Conservation (phyloP, 169 alveolate species). For the Cryptosporidium sp. region DNA sequence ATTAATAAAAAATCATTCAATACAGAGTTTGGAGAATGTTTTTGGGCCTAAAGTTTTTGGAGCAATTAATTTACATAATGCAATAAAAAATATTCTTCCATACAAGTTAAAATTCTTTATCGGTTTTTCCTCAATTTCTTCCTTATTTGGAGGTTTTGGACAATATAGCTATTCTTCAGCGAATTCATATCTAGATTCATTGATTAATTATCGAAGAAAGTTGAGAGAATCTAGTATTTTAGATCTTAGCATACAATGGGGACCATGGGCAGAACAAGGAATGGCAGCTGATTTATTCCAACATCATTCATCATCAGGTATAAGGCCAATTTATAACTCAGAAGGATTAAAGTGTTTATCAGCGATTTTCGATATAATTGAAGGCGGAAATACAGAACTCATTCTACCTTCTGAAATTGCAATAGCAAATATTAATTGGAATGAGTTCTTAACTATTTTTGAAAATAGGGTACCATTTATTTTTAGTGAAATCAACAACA, state of each 20-base stretch:
- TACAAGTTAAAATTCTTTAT: constrained; percentile 77
- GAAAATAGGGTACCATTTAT: constrained; percentile 26
- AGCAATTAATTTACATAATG: constrained; percentile 82
- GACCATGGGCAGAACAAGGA: constrained; percentile 75
- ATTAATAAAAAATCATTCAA: constrained; percentile 76
- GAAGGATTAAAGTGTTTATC: constrained; percentile 30
- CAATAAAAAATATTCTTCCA: constrained; percentile 69
- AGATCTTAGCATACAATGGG: constrained; percentile 71
- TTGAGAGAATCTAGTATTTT: neutral
- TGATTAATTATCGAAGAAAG: constrained; percentile 78
- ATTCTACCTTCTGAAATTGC: constrained; percentile 39
- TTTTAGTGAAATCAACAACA: constrained; percentile 5
- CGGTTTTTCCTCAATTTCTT: constrained; percentile 81
- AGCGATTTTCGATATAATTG: constrained; percentile 21
- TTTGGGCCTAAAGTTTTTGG: constrained; percentile 81
- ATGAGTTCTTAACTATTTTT: constrained; percentile 22
- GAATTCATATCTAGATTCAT: constrained; percentile 81
- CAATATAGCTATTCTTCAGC: constrained; percentile 84
- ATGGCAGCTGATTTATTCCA: constrained; percentile 47
- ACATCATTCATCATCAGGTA: constrained; percentile 37
- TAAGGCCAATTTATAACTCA: constrained; percentile 16
- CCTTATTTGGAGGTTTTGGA: constrained; percentile 82
- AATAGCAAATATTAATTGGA: constrained; percentile 41
- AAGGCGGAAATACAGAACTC: neutral
- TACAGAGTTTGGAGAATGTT: constrained; percentile 77